Evolutionary conservation across 1,139 yeast species (phyloP).

Genomic region (Suzukiozyma palmioleophila): DNA sequence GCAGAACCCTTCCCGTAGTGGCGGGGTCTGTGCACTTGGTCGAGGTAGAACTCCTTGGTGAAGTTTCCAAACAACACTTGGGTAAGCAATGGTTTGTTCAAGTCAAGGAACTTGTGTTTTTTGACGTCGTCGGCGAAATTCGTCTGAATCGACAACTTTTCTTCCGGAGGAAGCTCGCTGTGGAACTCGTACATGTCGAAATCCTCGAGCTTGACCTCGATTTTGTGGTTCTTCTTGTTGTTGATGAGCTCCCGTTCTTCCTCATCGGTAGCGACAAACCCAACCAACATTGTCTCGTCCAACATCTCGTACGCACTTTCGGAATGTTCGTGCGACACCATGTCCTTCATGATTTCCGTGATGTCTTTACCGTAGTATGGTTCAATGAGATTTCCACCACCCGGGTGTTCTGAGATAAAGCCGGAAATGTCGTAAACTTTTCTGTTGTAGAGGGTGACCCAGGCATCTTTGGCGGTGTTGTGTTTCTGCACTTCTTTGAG

Average conservation of each 20-base stretch:
- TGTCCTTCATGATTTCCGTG: conserved; percentile 73
- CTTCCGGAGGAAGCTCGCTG: conserved; percentile 66
- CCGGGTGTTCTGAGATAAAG: conserved; percentile 84
- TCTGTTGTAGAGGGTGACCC: conserved; percentile 72
- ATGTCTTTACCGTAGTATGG: conserved; percentile 85
- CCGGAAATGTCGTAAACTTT: conserved; percentile 79
- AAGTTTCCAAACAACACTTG: conserved; percentile 76
- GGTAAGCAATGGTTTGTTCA: conserved; percentile 70
- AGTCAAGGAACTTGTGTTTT: conserved; percentile 82
- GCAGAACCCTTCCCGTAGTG: conserved; percentile 85
- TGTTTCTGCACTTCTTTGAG: conserved; percentile 46
- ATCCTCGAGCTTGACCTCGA: conserved; percentile 34
- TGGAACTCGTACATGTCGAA: conserved; percentile 40
- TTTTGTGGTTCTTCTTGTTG: conserved; percentile 38
- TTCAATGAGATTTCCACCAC: conserved; percentile 69
- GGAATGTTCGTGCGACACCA: conserved; percentile 67
- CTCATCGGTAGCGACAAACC: conserved; percentile 42
- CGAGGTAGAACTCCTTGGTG: conserved; percentile 83
- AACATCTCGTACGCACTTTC: conserved; percentile 86
- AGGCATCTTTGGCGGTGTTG: conserved; percentile 50
- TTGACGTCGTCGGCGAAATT: conserved; percentile 67
- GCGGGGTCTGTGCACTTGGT: conserved; percentile 96
- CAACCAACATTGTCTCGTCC: conserved; percentile 61
- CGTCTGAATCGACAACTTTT: conserved; percentile 69
- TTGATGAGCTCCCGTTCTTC: conserved; percentile 42